These are phyloP conservation scores for Talaromyces sp. DNA, from an alignment of 2,329 filamentous ascomycete genomes.

Conservation along the genomic window DNA sequence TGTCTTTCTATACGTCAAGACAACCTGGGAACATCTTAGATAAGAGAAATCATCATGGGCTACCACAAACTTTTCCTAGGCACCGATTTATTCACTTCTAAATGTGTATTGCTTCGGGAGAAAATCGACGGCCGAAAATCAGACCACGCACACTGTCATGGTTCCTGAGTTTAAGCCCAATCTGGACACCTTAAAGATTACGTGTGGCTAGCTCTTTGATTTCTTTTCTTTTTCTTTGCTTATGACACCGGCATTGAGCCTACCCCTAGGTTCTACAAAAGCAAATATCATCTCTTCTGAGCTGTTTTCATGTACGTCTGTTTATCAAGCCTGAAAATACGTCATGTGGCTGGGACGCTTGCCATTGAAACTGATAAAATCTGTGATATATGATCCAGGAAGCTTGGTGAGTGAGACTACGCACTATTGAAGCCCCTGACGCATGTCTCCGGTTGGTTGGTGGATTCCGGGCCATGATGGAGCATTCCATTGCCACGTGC, in stretches of 20 bases:
- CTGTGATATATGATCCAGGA: neutral
- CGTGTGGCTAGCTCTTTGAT: neutral
- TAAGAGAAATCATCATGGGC: too few relatives aligned
- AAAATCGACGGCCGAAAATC: neutral
- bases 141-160: neutral
- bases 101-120: neutral
- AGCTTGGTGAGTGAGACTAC: neutral
- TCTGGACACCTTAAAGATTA: neutral
- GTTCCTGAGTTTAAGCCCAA: neutral
- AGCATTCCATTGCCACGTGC: slow-evolving; percentile 1
- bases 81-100: neutral
- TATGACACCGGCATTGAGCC: neutral
- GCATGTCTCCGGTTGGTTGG: neutral
- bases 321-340: neutral
- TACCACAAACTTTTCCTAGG: too few relatives aligned
- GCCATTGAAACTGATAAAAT: too few relatives aligned
- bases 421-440: neutral
- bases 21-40: too few relatives aligned
- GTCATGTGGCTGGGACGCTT: neutral
- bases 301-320: neutral
- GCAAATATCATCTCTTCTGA: neutral
- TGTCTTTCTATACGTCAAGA: too few relatives aligned
- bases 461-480: neutral
- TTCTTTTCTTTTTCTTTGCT: neutral
- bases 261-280: neutral